phyloP scores from a whole-genome alignment of 441 rosid species.

The Adansonia gregorii region DNA sequence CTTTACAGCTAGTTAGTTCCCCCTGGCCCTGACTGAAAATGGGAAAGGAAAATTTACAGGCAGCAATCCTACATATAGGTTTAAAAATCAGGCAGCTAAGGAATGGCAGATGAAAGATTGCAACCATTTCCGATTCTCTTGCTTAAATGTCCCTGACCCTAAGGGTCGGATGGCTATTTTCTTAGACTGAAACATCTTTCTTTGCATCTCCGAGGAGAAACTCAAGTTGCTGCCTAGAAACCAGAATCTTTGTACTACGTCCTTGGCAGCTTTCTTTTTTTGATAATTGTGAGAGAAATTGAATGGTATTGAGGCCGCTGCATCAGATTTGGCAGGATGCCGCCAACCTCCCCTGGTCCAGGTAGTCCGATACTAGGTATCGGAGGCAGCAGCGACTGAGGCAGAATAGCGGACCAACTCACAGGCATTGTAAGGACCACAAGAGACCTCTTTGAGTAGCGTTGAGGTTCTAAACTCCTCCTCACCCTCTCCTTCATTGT shows the following conservation, averaged over 20 bases:
- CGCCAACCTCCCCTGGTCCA: slow-evolving; percentile 34
- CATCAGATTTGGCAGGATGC: slow-evolving; percentile 27
- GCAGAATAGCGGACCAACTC: slow-evolving; percentile 32
- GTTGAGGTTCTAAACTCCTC: slow-evolving; percentile 33
- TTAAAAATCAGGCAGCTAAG: slow-evolving; percentile 36
- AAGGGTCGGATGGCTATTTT: slow-evolving; percentile 28
- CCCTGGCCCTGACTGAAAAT: not conserved
- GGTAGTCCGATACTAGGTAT: not conserved
- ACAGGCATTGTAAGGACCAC: slow-evolving; percentile 27
- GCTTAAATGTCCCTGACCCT: slow-evolving; percentile 19
- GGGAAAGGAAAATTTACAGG: not conserved
- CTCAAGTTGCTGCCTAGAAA: slow-evolving; percentile 46
- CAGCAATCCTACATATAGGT: not conserved
- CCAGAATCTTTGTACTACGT: slow-evolving; percentile 39
- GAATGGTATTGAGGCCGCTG: not conserved
- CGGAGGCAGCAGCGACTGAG: slow-evolving; percentile 21
- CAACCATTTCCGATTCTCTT: slow-evolving; percentile 41
- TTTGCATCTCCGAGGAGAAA: slow-evolving; percentile 34
- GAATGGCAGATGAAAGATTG: slow-evolving; percentile 48
- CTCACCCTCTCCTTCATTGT: slow-evolving; percentile 36
- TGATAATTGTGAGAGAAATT: slow-evolving; percentile 10
- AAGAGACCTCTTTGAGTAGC: slow-evolving; percentile 30
- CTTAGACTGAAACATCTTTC: slow-evolving; percentile 30
- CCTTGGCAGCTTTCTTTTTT: slow-evolving; percentile 27
- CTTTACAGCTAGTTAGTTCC: slow-evolving; percentile 15